These are phyloP conservation scores for Curvularia spicifera DNA, from an alignment of 2,329 filamentous ascomycete species.

Conservation along the genomic window DNA sequence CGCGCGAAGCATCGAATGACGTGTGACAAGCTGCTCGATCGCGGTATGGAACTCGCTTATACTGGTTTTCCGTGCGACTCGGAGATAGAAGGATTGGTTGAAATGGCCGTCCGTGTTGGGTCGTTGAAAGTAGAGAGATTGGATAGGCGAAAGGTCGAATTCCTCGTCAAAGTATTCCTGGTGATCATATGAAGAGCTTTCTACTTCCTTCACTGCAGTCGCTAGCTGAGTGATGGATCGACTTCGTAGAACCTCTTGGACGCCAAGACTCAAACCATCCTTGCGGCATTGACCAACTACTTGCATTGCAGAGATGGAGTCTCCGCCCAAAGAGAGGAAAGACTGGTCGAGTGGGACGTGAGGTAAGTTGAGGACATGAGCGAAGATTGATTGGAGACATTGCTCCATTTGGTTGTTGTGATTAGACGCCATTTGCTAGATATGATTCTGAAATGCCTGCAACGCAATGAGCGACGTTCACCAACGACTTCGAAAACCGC, in stretches of 20 bases:
- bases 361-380: constrained; percentile 41
- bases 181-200: constrained; percentile 24
- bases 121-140: constrained; percentile 42
- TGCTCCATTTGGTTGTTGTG: constrained; percentile 23
- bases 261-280: constrained; percentile 53
- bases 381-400: constrained; percentile 37
- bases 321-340: constrained; percentile 56
- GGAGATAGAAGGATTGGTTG: constrained; percentile 46
- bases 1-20: constrained; percentile 45
- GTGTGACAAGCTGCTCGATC: constrained; percentile 34
- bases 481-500: background rate
- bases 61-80: constrained; percentile 34
- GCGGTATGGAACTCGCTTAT: constrained; percentile 32
- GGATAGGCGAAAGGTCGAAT: constrained; percentile 44
- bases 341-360: constrained; percentile 38
- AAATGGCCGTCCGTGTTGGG: constrained; percentile 44
- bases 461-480: background rate
- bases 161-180: constrained; percentile 38
- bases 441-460: constrained; percentile 10
- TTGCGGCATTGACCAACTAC: constrained; percentile 57
- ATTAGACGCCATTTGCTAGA: constrained; percentile 12
- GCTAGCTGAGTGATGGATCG: constrained; percentile 53
- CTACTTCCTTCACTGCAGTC: constrained; percentile 27
- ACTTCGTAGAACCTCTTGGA: constrained; percentile 57
- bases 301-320: constrained; percentile 60